Conservation (phyloP, 139 green algal genomes). For the Marvania coccoides region DNA sequence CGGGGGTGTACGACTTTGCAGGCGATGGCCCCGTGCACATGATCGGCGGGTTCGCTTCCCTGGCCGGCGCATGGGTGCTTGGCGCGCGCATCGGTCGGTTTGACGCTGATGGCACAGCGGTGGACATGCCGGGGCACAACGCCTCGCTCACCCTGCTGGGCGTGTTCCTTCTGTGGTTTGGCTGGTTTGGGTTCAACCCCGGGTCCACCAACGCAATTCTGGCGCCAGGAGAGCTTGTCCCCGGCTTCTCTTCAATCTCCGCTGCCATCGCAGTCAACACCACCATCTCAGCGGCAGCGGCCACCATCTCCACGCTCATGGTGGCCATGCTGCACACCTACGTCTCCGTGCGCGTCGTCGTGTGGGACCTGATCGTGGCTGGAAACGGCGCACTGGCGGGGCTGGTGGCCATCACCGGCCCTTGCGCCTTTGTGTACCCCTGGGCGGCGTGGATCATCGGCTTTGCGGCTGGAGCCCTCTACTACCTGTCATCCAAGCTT, state of each 20-base stretch:
- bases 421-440: conserved; percentile 56
- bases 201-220: conserved; percentile 53
- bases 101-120: conserved; percentile 63
- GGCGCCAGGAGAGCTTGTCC: background rate
- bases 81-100: conserved; percentile 89
- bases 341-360: conserved; percentile 5
- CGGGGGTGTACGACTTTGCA: conserved; percentile 46
- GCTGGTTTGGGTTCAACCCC: conserved; percentile 52
- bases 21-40: conserved; percentile 57
- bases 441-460: conserved; percentile 79
- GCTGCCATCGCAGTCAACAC: conserved; percentile 13
- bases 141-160: conserved; percentile 48
- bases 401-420: conserved; percentile 66
- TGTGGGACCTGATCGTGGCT: conserved; percentile 21
- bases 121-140: conserved; percentile 72
- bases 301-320: conserved; percentile 17
- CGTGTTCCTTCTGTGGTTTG: conserved; percentile 84
- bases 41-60: conserved; percentile 62
- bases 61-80: conserved; percentile 69
- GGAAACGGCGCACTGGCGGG: conserved; percentile 68
- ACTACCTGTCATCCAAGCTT: conserved; percentile 27
- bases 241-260: conserved; percentile 10
- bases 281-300: conserved; percentile 14
- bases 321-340: conserved; percentile 26
- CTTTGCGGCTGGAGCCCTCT: conserved; percentile 40